Percentiles rank a stretch among this genome's conserved stretches.
These are phyloP conservation scores for Aaosphaeria arxii DNA, from an alignment of 2,329 filamentous ascomycete genomes.

Conservation along the genomic window DNA sequence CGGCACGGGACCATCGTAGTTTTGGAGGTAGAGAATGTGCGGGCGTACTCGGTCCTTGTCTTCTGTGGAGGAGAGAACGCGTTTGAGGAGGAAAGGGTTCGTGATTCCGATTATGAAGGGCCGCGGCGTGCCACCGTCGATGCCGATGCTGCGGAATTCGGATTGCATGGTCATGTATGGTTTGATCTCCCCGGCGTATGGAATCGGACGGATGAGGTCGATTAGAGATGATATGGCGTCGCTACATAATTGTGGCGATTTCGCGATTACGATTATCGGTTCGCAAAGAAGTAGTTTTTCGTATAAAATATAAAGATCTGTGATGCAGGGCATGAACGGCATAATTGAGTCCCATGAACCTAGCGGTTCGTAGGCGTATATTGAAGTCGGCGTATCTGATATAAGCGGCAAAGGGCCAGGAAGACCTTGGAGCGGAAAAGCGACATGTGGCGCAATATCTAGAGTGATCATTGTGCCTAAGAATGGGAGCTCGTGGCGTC, in stretches of 20 bases:
- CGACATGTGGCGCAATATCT: slow-evolving; percentile 40
- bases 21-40: slow-evolving; percentile 39
- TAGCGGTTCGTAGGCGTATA: slow-evolving; percentile 40
- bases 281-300: slow-evolving; percentile 42
- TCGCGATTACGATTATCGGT: slow-evolving; percentile 38
- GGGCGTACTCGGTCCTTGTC: slow-evolving; percentile 30
- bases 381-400: slow-evolving; percentile 27
- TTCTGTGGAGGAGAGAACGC: slow-evolving; percentile 34
- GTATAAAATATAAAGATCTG: slow-evolving; percentile 40
- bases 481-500: slow-evolving; percentile 38
- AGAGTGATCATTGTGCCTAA: slow-evolving; percentile 35
- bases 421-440: slow-evolving; percentile 41
- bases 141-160: slow-evolving; percentile 38
- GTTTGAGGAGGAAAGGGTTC: slow-evolving; percentile 41
- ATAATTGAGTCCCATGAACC: slow-evolving; percentile 39
- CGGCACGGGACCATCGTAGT: slow-evolving; percentile 33
- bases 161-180: slow-evolving; percentile 45
- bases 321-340: slow-evolving; percentile 39
- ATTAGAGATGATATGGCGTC: slow-evolving; percentile 39
- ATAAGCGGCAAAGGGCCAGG: slow-evolving; percentile 26
- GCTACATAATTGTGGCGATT: slow-evolving; percentile 40
- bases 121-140: slow-evolving; percentile 37
- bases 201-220: slow-evolving; percentile 39
- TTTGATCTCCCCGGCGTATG: slow-evolving; percentile 38
- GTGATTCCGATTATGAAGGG: slow-evolving; percentile 41